phyloP scores from a whole-genome alignment of 352 stramenopile species.

The Phytophthora podocarpi region DNA sequence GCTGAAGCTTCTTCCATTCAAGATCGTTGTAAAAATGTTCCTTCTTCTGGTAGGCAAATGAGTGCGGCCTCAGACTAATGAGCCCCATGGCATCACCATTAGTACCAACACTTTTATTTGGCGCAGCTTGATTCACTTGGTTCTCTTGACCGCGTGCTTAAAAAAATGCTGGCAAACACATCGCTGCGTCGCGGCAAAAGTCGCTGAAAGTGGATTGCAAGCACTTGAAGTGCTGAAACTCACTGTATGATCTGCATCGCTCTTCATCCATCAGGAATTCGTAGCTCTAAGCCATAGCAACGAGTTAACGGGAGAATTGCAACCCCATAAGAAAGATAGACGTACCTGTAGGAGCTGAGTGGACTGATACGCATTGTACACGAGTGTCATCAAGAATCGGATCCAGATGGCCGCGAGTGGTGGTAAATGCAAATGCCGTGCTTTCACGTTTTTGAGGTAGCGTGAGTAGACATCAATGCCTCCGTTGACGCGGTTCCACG shows the following conservation, averaged over 20 bases:
- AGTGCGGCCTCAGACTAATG: too few species aligned
- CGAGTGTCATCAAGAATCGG: not conserved
- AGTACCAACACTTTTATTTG: too few species aligned
- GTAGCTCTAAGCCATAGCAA: not conserved
- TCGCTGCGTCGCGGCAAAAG: not conserved
- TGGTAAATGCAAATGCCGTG: not conserved
- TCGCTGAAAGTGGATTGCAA: not conserved
- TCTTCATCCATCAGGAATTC: not conserved
- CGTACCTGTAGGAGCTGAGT: not conserved
- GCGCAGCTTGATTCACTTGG: too few species aligned
- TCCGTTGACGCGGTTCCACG: not conserved
- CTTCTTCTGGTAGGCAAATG: not conserved
- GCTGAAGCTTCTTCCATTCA: not conserved
- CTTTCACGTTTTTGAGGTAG: not conserved
- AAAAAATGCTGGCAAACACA: not conserved
- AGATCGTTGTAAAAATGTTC: not conserved
- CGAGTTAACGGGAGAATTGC: not conserved
- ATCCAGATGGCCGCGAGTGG: not conserved
- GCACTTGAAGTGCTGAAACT: not conserved
- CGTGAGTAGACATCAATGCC: not conserved
- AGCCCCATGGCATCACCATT: not conserved
- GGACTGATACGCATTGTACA: not conserved
- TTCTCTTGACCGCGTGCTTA: too few species aligned
- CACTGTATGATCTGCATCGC: not conserved
- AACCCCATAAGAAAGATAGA: not conserved